phyloP scores from a whole-genome alignment of 345 rosid species.

The Eucalyptus urophylla region DNA sequence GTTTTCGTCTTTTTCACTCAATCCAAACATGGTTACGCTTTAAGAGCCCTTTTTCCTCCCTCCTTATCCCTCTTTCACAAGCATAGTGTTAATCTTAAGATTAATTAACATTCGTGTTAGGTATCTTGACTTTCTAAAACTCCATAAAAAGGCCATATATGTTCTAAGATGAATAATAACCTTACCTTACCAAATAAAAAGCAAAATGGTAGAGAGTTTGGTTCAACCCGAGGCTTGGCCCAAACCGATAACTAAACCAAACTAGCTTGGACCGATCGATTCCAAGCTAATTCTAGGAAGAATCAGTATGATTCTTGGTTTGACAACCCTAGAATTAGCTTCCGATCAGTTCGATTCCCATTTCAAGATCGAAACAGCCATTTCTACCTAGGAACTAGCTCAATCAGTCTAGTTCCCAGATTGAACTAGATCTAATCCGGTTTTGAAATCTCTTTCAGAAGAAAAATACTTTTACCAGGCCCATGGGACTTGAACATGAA shows the following conservation, averaged over 20 bases:
- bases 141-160: not conserved
- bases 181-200: not conserved
- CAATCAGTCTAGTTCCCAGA: accelerated
- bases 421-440: accelerated
- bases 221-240: accelerated
- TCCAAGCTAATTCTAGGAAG: not conserved
- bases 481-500: not conserved
- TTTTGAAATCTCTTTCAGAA: not conserved
- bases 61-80: not conserved
- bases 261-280: accelerated
- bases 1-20: not conserved
- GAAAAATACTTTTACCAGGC: not conserved
- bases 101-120: not conserved
- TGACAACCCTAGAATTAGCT: not conserved
- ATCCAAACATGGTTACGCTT: not conserved
- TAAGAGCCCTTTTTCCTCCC: not conserved
- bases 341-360: accelerated
- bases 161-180: not conserved
- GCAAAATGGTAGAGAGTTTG: not conserved
- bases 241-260: accelerated
- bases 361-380: not conserved
- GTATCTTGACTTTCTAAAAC: not conserved
- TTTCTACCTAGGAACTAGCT: not conserved
- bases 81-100: not conserved
- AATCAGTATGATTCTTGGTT: accelerated